Evolutionary conservation across 2,329 filamentous ascomycete genomes (phyloP), one percentile per base, ranked within the genome.

Genomic region (Colletotrichum neosansevieriae): DNA sequence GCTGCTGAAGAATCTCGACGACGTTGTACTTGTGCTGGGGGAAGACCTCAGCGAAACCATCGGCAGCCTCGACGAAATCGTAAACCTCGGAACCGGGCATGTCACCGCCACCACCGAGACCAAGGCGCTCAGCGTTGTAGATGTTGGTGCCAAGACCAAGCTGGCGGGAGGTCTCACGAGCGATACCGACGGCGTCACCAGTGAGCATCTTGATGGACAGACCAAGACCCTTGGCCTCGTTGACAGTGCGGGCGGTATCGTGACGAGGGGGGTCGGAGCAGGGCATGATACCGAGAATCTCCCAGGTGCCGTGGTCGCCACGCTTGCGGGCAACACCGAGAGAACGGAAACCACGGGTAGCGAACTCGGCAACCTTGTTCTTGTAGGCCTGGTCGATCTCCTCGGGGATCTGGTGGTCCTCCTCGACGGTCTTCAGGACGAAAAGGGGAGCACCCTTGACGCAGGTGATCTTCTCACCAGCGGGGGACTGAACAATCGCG

Each of bases 171-270:
- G 93, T 97, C 82, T 97, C 94, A 84, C 92, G 91, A 75, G 94
- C 94, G 79, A 97, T 97, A 81, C 93, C 94, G 78, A 97, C 94
- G 73, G 94, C 93, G 79, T 97, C 94, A 87, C 94, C 94, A 82
- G 94, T 97, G 83, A 97, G 88, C 93, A 97, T 97, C 88, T 97
- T 97, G 83, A 97, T 94, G 74, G 92, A 94, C 70, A 97, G 86
- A 85, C 94, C 94, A 67, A 97, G 89, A 72, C 85, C 87, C 86
- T 96, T 95, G 76, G 94, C 94, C 82, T 97, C 94, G 80, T 92
- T 91, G 83, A 97, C 92, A 70, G 94, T 97, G 80, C 93, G 92
- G 75, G 91, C 93, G 74, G 94, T 97, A 77, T 97, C 94, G 84
- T 97, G 90, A 77, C 94, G 92, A 74, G 94, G 94, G 75, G 94